phyloP scores from a whole-genome alignment of 495 filamentous ascomycete genomes.

The Bombardia bombarda region DNA sequence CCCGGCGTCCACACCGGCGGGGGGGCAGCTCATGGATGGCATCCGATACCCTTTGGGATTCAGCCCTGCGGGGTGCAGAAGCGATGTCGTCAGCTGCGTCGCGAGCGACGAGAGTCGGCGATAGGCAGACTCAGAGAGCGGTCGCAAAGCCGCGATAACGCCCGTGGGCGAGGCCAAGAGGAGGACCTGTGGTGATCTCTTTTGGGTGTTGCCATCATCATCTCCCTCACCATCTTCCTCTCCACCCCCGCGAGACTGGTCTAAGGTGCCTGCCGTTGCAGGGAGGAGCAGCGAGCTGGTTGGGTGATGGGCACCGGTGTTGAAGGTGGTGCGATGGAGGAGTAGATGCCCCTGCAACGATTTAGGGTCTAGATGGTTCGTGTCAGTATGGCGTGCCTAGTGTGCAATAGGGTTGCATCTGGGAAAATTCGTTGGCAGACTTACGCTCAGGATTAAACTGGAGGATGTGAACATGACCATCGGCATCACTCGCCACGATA shows the following conservation, averaged over 20 bases:
- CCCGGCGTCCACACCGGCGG: slow-evolving; percentile 37
- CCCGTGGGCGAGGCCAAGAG: slow-evolving; percentile 69
- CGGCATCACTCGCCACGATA: slow-evolving; percentile 75
- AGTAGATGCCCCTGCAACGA: slow-evolving; percentile 82
- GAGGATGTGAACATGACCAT: slow-evolving; percentile 77
- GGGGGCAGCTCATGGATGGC: slow-evolving; percentile 19
- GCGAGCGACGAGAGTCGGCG: slow-evolving; percentile 77
- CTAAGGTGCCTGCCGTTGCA: slow-evolving; percentile 29
- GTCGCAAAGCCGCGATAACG: slow-evolving; percentile 64
- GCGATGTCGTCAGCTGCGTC: slow-evolving; percentile 63
- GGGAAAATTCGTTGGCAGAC: no score
- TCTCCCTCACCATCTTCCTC: slow-evolving; percentile 8
- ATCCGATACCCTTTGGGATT: slow-evolving; percentile 74
- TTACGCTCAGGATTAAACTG: slow-evolving; percentile 88
- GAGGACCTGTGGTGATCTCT: slow-evolving; percentile 41
- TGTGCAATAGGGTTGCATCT: no score
- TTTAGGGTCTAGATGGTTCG: slow-evolving; percentile 63
- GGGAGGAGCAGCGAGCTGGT: slow-evolving; percentile 70
- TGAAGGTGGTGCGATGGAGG: slow-evolving; percentile 76
- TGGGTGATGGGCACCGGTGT: slow-evolving; percentile 68
- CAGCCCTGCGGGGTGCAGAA: slow-evolving; percentile 69
- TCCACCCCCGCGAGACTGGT: no score
- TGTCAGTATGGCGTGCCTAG: slow-evolving; percentile 15
- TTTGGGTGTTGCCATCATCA: slow-evolving; percentile 2
- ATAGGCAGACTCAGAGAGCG: slow-evolving; percentile 72